Percentiles rank a stretch among this genome's conserved stretches.
These are phyloP conservation scores for Fusarium redolens DNA, from an alignment of 2,329 filamentous ascomycete genomes.

Conservation along the genomic window DNA sequence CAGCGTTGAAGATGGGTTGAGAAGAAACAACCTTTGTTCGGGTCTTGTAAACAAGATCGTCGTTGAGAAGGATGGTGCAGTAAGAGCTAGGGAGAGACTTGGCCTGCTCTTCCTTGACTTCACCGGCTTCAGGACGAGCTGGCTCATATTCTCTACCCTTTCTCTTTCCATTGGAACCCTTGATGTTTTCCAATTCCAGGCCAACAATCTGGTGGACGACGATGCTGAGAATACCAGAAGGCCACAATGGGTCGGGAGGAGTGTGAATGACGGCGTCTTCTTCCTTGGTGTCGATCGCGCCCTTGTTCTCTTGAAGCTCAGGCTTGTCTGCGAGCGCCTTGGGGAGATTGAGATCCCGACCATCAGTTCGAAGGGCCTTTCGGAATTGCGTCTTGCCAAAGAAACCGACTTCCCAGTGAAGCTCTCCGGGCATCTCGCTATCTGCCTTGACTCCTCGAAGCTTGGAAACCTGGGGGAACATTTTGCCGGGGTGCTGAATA, in stretches of 20 bases:
- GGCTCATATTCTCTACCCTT: constrained; percentile 91
- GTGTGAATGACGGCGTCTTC: constrained; percentile 91
- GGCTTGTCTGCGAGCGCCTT: constrained; percentile 77
- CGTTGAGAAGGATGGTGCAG: constrained; percentile 91
- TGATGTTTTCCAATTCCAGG: constrained; percentile 89
- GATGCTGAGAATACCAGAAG: constrained; percentile 86
- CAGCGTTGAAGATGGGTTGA: constrained; percentile 96
- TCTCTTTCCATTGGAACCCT: constrained; percentile 82
- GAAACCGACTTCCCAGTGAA: constrained; percentile 96
- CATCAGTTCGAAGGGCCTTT: constrained; percentile 84
- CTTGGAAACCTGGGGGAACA: constrained; percentile 90
- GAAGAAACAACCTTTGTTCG: constrained; percentile 92
- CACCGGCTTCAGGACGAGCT: constrained; percentile 82
- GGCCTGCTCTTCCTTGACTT: constrained; percentile 85
- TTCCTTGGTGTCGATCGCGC: constrained; percentile 73
- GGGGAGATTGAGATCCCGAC: constrained; percentile 82
- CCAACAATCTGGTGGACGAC: constrained; percentile 96
- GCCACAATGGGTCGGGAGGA: constrained; percentile 96
- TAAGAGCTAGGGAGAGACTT: constrained; percentile 88
- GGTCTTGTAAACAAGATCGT: constrained; percentile 92
- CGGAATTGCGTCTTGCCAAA: constrained; percentile 93
- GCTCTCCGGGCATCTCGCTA: constrained; percentile 89
- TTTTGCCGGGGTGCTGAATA: constrained; percentile 89
- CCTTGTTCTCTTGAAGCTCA: constrained; percentile 87
- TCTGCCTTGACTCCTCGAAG: constrained; percentile 85